Conservation (phyloP, 164 flowering plant species). For the Cinnamomum chago region DNA sequence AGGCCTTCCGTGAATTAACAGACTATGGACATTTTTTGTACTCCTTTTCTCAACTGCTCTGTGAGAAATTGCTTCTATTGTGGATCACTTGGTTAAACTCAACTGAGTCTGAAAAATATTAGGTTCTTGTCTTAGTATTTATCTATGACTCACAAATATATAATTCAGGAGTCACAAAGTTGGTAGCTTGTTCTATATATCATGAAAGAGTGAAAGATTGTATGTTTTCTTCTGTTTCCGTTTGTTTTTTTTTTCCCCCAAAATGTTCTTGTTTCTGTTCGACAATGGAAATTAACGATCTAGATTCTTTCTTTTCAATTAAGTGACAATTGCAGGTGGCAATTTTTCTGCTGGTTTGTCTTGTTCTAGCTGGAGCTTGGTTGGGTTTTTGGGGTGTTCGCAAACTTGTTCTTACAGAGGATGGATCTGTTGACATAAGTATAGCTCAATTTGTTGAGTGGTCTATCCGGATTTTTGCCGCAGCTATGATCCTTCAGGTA, state of each 20-base stretch:
- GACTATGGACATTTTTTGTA: too few species aligned
- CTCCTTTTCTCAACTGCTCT: too few species aligned
- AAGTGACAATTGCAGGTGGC: conserved; percentile 51
- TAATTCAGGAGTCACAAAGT: too few species aligned
- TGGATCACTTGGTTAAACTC: too few species aligned
- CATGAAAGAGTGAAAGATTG: too few species aligned
- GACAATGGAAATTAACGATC: background rate
- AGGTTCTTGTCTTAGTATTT: too few species aligned
- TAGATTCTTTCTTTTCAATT: conserved; percentile 6
- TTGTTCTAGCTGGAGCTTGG: conserved; percentile 87
- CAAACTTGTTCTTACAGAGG: conserved; percentile 70
- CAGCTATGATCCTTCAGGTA: conserved; percentile 76
- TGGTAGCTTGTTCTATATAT: too few species aligned
- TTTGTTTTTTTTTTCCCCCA: background rate
- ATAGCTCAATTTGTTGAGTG: conserved; percentile 63
- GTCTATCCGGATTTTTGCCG: conserved; percentile 65
- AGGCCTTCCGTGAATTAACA: too few species aligned
- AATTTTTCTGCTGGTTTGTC: conserved; percentile 46
- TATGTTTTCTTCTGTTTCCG: too few species aligned
- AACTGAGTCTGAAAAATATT: too few species aligned
- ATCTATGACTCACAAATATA: too few species aligned
- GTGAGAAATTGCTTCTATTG: too few species aligned
- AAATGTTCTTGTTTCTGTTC: background rate
- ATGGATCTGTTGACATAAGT: conserved; percentile 68
- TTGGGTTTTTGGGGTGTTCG: conserved; percentile 88